These are phyloP conservation scores for Phytophthora foliorum DNA, from an alignment of 352 stramenopile genomes.

Conservation along the genomic window DNA sequence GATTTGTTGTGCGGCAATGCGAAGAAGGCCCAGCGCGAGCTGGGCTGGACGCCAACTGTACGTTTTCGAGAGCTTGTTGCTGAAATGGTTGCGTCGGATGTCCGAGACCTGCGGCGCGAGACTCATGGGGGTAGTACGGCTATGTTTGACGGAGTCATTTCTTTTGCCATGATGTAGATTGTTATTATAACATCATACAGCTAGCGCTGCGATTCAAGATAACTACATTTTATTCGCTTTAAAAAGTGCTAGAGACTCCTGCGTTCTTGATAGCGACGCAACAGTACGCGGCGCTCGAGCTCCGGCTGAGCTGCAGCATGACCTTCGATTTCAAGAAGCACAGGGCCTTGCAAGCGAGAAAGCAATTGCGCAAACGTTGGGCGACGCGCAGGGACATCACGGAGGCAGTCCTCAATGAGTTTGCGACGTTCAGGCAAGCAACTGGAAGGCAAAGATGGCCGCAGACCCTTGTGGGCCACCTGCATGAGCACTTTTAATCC, in stretches of 20 bases:
- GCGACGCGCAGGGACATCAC: slow-evolving; percentile 56
- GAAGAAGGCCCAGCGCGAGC: slow-evolving; percentile 91
- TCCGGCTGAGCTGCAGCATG: slow-evolving; percentile 49
- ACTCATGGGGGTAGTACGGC: slow-evolving; percentile 13
- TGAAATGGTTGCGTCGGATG: slow-evolving; percentile 97
- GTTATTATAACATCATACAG: not conserved
- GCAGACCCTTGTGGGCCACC: slow-evolving; percentile 76
- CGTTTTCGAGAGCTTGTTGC: slow-evolving; percentile 94
- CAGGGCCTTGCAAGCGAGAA: slow-evolving; percentile 73
- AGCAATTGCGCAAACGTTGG: slow-evolving; percentile 87
- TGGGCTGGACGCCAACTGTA: slow-evolving; percentile 94
- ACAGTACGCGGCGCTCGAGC: slow-evolving; percentile 44
- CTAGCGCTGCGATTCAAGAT: not conserved
- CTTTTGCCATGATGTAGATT: not conserved
- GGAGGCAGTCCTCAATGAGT: slow-evolving; percentile 83
- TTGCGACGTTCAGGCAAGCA: slow-evolving; percentile 66
- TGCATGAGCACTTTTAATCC: slow-evolving; percentile 85
- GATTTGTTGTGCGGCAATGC: slow-evolving; percentile 97
- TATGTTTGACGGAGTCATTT: not conserved
- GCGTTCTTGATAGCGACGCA: slow-evolving; percentile 48
- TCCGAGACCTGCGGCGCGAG: slow-evolving; percentile 31
- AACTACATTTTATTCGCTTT: slow-evolving; percentile 19
- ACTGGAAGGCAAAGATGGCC: slow-evolving; percentile 71
- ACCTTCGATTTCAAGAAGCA: slow-evolving; percentile 84
- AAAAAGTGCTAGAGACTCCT: slow-evolving; percentile 40